Base-by-base conservation (phyloP, 2,329 filamentous ascomycete species). In the Tolypocladium album region DNA sequence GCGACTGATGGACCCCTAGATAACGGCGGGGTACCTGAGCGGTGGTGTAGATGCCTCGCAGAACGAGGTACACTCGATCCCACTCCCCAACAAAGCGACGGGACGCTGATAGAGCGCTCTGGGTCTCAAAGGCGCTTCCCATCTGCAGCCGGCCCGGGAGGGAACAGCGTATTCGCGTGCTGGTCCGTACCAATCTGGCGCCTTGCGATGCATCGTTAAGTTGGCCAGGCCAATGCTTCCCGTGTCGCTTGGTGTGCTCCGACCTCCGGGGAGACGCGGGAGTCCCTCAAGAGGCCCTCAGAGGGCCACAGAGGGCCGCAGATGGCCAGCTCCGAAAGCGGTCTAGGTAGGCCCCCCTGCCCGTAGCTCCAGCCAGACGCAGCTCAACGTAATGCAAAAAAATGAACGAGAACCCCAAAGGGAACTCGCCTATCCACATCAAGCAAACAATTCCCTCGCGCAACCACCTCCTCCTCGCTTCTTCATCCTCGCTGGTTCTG, bases 381-480 rank as follows among this genome's bases (percentile, higher is more conserved):
- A 74, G 72, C 73, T 75, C 74, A 75, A 75, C 73, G 12, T 38
- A 36, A 9, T 38, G 69, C 69, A 74, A 74, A 75, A 75, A 75
- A 73, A 70, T 71, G 68, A 69, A 67, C 66, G 63, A 64, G 53
- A 45, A 63, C 58, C 72, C 73, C 73, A 71, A 71, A 74, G 74
- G 67, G 67, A 72, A 71, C 72, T 31, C 27, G 3, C 27, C 64
- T 66, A 63, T 67, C 68, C 62, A 62, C 66, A 68, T 68, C 66
- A 67, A n/a, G n/a, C n/a, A n/a, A n/a, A 68, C 71, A 70, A 67
- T 69, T 69, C 70, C 66, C 69, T 67, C 68, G 64, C 64, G 36
- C 61, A 58, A 24, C 43, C 64, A 63, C 65, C 63, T 62, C 62
- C 64, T 60, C 45, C 60, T 61, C 50, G 50, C 59, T 59, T 42